Evolutionary conservation across 2,329 filamentous ascomycete genomes (phyloP), one percentile per base, ranked within the genome.

Genomic region (Aspergillus ochraceus): DNA sequence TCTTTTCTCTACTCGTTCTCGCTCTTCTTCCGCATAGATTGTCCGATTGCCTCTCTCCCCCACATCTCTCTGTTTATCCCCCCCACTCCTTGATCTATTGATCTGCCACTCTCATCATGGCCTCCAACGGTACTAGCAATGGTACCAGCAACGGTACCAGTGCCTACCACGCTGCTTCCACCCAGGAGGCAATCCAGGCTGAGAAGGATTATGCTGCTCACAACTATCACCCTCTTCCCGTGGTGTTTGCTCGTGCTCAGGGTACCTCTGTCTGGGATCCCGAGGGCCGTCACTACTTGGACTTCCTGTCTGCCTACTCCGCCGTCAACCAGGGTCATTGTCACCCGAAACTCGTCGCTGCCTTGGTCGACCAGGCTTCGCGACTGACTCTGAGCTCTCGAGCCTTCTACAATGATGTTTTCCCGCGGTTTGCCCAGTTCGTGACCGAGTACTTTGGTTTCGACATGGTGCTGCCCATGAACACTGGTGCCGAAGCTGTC

Each of bases 241-340:
- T 99, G 61, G 95, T 97, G 73, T 97, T 98, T 77, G 84, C 94
- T 58, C 87, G 88, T 66, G 95, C 92, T 47, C 85, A 88, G 70
- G 95, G 94, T 52, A 89, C 90, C 72, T 88, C 90, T 62, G 95
- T 98, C 60, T 99, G 95, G 94, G 95, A 99, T 74, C 95, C 95
- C 19, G 95, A 99, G 81, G 92, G 91, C 73, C 90, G 88, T 70
- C 89, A 97, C 77, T 98, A 99, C 79, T 88, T 98, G 70, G 95
- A 99, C 81, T 99, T 97, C 80, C 87, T 99, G 66, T 98, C 94
- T 51, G 95, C 95, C 66, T 99, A 99, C 84, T 96, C 91, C 68
- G 95, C 95, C 63, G 92, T 98, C 74, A 98, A 98, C 82, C 94
- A 98, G 79, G 94, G 94, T 64, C 94, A 99, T 79, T 98, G 94